A percentile compares a stretch with the other conserved stretches of the same genome.
Conservation (phyloP, 2,329 filamentous ascomycete species). For the Scedosporium boydii region DNA sequence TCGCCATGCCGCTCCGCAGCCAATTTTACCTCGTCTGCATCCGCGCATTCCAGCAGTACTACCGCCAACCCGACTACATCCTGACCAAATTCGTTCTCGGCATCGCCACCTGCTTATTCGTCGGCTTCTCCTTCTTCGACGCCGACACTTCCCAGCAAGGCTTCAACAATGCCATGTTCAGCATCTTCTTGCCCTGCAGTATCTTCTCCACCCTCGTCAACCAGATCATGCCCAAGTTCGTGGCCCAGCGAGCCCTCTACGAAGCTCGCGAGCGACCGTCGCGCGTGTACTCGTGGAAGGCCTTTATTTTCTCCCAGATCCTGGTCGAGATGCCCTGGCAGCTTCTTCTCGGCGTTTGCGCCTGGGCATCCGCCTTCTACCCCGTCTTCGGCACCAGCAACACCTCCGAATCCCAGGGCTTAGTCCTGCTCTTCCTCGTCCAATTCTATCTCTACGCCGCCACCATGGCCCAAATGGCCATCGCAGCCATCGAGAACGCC, state of each 20-base stretch:
- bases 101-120: constrained; percentile 41
- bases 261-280: constrained; percentile 77
- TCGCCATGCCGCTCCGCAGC: constrained; percentile 18
- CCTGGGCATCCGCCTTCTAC: no score
- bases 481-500: no score
- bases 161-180: constrained; percentile 62
- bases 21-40: constrained; percentile 26
- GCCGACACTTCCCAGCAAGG: constrained; percentile 51
- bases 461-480: no score
- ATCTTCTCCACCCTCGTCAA: constrained; percentile 62
- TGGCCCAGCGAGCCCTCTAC: constrained; percentile 71
- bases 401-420: constrained; percentile 14
- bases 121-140: constrained; percentile 59
- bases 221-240: constrained; percentile 79
- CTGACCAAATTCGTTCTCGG: constrained; percentile 40
- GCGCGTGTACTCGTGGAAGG: no score
- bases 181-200: constrained; percentile 60
- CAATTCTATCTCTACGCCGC: no score
- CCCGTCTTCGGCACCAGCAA: no score
- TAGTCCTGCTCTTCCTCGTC: constrained; percentile 48
- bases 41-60: constrained; percentile 23
- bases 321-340: no score
- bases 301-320: no score
- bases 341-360: no score
- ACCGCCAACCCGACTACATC: constrained; percentile 44